A percentile compares a stretch with the other conserved stretches of the same genome.
phyloP scores from a whole-genome alignment of 2,329 filamentous ascomycete species.

The Aspergillus fumigatus region DNA sequence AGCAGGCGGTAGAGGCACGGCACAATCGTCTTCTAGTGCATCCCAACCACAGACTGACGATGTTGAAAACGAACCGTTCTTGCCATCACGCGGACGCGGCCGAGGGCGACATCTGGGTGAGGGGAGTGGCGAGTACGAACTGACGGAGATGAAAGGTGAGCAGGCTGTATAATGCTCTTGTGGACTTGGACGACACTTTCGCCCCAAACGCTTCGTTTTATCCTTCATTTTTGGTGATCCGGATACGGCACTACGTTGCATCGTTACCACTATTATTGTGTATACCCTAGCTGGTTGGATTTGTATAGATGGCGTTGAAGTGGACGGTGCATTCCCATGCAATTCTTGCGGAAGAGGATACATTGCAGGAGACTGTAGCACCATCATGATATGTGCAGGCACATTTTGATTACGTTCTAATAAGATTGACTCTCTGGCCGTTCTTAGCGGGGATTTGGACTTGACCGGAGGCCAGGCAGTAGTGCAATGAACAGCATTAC shows the following conservation, averaged over 20 bases:
- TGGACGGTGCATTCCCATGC: constrained; percentile 3
- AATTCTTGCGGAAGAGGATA: constrained; percentile 1
- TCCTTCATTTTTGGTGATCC: background rate
- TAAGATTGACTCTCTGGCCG: background rate
- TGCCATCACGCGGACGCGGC: constrained; percentile 28
- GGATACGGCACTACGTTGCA: background rate
- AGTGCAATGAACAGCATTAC: background rate
- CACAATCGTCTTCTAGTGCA: constrained; percentile 9
- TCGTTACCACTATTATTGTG: constrained; percentile 4
- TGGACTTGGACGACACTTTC: background rate
- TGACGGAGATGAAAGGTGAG: constrained; percentile 31
- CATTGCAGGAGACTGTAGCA: background rate
- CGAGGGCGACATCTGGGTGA: constrained; percentile 23
- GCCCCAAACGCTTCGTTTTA: constrained; percentile 4
- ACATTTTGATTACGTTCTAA: background rate
- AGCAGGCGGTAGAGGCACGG: constrained; percentile 15
- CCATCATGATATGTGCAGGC: constrained; percentile 2
- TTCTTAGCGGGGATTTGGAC: background rate
- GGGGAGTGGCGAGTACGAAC: constrained; percentile 29
- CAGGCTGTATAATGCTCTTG: constrained; percentile 24
- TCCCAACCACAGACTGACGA: constrained; percentile 5
- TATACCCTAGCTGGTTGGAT: constrained; percentile 31
- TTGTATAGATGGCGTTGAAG: constrained; percentile 30
- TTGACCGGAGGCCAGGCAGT: background rate
- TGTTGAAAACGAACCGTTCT: constrained; percentile 19